Evolutionary conservation across 2,329 filamentous ascomycete species (phyloP).

Genomic region (Alternaria postmessia): DNA sequence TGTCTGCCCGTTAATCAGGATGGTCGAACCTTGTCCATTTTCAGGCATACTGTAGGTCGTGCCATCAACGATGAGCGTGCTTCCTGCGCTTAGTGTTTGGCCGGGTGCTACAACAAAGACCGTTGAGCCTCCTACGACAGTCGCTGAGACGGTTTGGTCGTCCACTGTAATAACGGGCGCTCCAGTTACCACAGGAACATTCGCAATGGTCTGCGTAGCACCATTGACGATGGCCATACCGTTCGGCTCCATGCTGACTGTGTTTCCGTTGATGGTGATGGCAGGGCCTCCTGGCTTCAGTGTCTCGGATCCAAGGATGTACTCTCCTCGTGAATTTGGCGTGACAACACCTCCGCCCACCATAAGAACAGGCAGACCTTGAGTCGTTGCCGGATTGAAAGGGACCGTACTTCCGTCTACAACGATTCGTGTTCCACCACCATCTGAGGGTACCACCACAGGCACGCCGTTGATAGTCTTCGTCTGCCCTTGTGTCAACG

Average conservation of each 20-base stretch:
- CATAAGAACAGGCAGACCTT: slow-evolving; percentile 32
- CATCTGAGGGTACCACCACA: slow-evolving; percentile 35
- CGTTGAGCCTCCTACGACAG: slow-evolving; percentile 36
- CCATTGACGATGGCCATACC: slow-evolving; percentile 51
- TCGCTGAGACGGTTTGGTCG: slow-evolving; percentile 31
- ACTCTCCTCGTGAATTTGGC: slow-evolving; percentile 43
- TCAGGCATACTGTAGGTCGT: slow-evolving; percentile 38
- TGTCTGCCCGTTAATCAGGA: slow-evolving; percentile 37
- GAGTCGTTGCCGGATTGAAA: slow-evolving; percentile 29
- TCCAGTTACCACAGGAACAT: slow-evolving; percentile 22
- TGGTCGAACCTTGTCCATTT: slow-evolving; percentile 25
- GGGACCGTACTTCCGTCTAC: slow-evolving; percentile 40
- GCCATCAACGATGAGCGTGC: slow-evolving; percentile 35
- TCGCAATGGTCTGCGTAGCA: slow-evolving; percentile 37
- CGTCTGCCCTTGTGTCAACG: slow-evolving; percentile 42
- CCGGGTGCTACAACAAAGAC: slow-evolving; percentile 27
- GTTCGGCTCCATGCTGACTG: slow-evolving; percentile 45
- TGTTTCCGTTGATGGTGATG: slow-evolving; percentile 48
- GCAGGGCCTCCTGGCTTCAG: slow-evolving; percentile 40
- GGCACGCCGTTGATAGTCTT: slow-evolving; percentile 43
- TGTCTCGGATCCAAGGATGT: slow-evolving; percentile 43
- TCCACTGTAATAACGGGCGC: slow-evolving; percentile 33
- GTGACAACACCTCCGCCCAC: slow-evolving; percentile 39
- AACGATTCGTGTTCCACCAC: slow-evolving; percentile 33
- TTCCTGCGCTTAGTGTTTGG: slow-evolving; percentile 27